Base-by-base conservation (phyloP, 2,329 filamentous ascomycete species). In the Diaporthe aspalathi region DNA sequence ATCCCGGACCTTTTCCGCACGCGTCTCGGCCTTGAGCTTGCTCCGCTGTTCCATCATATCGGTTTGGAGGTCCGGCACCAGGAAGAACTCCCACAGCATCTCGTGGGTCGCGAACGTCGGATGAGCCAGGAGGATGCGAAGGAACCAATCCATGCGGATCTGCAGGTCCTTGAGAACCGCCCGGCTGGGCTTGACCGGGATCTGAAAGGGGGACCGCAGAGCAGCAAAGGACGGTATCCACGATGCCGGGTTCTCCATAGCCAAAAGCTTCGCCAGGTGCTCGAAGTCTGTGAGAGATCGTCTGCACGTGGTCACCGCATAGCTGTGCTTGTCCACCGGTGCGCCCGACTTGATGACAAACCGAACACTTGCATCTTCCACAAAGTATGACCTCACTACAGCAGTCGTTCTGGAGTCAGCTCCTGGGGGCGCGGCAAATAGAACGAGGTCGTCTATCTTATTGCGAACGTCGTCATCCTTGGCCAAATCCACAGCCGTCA, bases 381-480 rank as follows among this genome's bases (percentile, higher is more conserved):
- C 95, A 77, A 99, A 98, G 81, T 97, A 98, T 0, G 95, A 96
- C 70, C 96, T 89, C 0, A 99, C 96, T 1, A 98, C 95, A 1
- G 94, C 94, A 0, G 96, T 98, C 27, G 95, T 95, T 29, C 95
- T 90, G 5, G 92, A 92, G 75, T 97, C 94, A 17, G 88, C 85
- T 14, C 90, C 91, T 6, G 93, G 86, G 1, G 89, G 86, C 79
- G 91, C 90, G 24, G 93, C 93, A 74, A 99, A 92, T 12, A 99
- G 84, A 1, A 95, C 92, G 74, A 99, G 85, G 79, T 99, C 96
- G 78, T 99, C 96, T 74, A 99, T 98, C 76, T 94, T 92, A 82
- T 98, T 99, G 49, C 96, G 90, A 32, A 99, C 93, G 76, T 99
- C 96, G 79, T 99, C 96, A 77, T 99, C 97, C 80, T 99, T 99